phyloP scores from a whole-genome alignment of 2,329 filamentous ascomycete species.

The Rhexocercosporidium sp. region DNA sequence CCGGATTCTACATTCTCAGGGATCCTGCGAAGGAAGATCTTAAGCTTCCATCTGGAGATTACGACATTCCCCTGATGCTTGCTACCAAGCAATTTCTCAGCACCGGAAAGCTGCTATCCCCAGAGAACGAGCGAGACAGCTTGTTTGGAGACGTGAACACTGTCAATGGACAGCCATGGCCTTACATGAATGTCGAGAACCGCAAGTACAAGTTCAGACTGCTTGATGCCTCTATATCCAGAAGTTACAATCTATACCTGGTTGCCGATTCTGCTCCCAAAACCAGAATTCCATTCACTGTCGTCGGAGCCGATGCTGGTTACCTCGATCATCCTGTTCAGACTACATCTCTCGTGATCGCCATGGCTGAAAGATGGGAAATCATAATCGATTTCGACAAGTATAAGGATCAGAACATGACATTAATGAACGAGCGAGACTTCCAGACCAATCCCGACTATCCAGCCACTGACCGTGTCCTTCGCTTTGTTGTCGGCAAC shows the following conservation, averaged over 20 bases:
- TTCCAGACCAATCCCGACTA: slow-evolving; percentile 55
- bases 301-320: slow-evolving; percentile 45
- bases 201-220: slow-evolving; percentile 60
- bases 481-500: slow-evolving; percentile 49
- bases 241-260: slow-evolving; percentile 29
- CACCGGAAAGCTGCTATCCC: slow-evolving; percentile 55
- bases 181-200: slow-evolving; percentile 61
- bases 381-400: slow-evolving; percentile 60
- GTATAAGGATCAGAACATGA: slow-evolving; percentile 55
- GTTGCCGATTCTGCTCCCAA: slow-evolving; percentile 27
- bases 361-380: slow-evolving; percentile 64
- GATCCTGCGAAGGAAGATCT: slow-evolving; percentile 53
- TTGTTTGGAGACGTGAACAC: slow-evolving; percentile 52
- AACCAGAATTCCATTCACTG: slow-evolving; percentile 48
- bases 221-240: slow-evolving; percentile 21
- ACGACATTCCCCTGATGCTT: slow-evolving; percentile 49
- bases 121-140: slow-evolving; percentile 50
- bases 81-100: slow-evolving; percentile 56
- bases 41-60: slow-evolving; percentile 54
- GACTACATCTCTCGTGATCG: slow-evolving; percentile 49
- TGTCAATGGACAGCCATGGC: slow-evolving; percentile 65
- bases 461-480: slow-evolving; percentile 55
- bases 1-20: slow-evolving; percentile 59
- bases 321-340: slow-evolving; percentile 48
- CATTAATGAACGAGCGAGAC: slow-evolving; percentile 48